Evolutionary conservation across 495 filamentous ascomycete species (phyloP).

Genomic region (Apiosordaria backusii): DNA sequence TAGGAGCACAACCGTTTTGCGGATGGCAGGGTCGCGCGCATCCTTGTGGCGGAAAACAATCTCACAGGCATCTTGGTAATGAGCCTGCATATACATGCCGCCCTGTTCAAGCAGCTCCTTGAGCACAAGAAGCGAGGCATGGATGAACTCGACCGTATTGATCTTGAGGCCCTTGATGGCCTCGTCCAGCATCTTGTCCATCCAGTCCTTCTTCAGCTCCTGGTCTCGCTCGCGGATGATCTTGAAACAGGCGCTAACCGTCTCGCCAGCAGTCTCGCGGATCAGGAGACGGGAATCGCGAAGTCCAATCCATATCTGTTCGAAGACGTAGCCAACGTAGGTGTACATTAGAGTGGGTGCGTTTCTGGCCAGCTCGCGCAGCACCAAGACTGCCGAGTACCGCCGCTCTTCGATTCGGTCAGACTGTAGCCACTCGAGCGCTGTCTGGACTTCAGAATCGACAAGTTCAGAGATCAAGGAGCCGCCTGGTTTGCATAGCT

Average conservation of each 20-base stretch:
- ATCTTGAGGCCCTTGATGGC: slow-evolving; percentile 72
- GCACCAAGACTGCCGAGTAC: slow-evolving; percentile 84
- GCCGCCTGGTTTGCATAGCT: slow-evolving; percentile 85
- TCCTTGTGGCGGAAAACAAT: slow-evolving; percentile 87
- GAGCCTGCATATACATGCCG: slow-evolving; percentile 97
- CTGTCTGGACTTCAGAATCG: slow-evolving; percentile 91
- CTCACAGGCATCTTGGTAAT: slow-evolving; percentile 84
- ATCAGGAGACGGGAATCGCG: slow-evolving; percentile 87
- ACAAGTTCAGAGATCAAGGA: slow-evolving; percentile 94
- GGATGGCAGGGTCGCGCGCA: slow-evolving; percentile 80
- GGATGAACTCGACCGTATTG: slow-evolving; percentile 76
- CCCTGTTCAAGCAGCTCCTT: slow-evolving; percentile 89
- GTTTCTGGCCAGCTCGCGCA: slow-evolving; percentile 83
- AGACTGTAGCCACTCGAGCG: slow-evolving; percentile 93
- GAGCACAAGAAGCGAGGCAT: slow-evolving; percentile 86
- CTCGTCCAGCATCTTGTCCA: slow-evolving; percentile 81
- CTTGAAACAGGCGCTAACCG: slow-evolving; percentile 86
- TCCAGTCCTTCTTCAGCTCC: slow-evolving; percentile 77
- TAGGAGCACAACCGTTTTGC: slow-evolving; percentile 79
- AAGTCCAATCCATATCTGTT: slow-evolving; percentile 91
- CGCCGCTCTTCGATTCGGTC: slow-evolving; percentile 88
- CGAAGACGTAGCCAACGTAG: slow-evolving; percentile 85
- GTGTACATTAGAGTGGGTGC: slow-evolving; percentile 91
- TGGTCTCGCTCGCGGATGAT: slow-evolving; percentile 91
- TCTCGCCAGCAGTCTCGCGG: slow-evolving; percentile 83